A percentile compares a stretch with the other conserved stretches of the same genome.
phyloP scores from a whole-genome alignment of 345 rosid species.

The Pseudoturritis turrita region DNA sequence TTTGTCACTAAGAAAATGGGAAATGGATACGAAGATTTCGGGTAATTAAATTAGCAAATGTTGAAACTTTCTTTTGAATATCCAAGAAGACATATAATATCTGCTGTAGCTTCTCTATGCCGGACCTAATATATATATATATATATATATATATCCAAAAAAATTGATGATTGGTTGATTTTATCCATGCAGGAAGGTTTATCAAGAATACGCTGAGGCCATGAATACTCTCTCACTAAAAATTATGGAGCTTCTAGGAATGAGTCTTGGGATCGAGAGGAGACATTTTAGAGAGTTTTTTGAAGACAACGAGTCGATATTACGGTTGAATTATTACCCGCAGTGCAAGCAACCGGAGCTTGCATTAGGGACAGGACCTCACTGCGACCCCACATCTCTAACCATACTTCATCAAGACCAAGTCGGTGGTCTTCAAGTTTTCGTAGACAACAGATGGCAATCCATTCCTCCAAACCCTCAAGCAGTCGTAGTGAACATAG shows the following conservation, averaged over 20 bases:
- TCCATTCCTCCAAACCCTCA: constrained; percentile 51
- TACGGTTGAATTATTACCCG: constrained; percentile 69
- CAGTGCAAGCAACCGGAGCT: constrained; percentile 50
- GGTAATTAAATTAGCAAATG: constrained; percentile 38
- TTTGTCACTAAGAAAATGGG: constrained; percentile 57
- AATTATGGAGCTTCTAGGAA: constrained; percentile 35
- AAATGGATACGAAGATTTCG: constrained; percentile 48
- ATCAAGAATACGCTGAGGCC: constrained; percentile 33
- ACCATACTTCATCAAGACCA: constrained; percentile 87
- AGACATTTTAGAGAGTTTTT: constrained; percentile 27
- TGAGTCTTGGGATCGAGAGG: constrained; percentile 29
- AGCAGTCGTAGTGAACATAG: constrained; percentile 66
- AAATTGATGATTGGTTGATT: background rate
- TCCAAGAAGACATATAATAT: background rate
- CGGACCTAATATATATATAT: too few species aligned
- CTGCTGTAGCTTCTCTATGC: too few species aligned
- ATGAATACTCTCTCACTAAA: constrained; percentile 28
- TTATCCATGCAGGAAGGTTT: constrained; percentile 19
- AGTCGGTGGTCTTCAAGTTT: constrained; percentile 77
- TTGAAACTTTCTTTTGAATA: background rate
- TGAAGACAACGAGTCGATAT: constrained; percentile 56
- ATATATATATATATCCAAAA: too few species aligned
- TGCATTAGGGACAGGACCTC: constrained; percentile 90
- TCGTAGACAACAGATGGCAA: constrained; percentile 55
- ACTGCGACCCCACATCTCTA: constrained; percentile 70